Evolutionary conservation across 208 protist species (phyloP).

Genomic region (Phytomonas sp.): DNA sequence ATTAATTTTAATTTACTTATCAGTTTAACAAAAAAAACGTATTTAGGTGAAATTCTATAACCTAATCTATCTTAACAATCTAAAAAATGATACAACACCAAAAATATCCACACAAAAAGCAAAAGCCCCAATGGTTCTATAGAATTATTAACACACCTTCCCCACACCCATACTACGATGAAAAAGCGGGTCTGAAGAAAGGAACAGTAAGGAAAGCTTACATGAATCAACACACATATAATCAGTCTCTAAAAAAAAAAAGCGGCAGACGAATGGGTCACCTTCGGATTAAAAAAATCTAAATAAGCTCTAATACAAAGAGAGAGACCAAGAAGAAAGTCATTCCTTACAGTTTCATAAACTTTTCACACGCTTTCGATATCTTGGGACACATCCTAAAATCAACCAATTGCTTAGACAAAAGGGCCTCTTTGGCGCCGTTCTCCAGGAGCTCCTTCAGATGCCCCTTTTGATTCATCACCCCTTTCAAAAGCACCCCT

Average conservation of each 20-base stretch:
- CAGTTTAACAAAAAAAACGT: conserved; percentile 1
- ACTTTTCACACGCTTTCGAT: conserved; percentile 57
- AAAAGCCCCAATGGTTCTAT: background rate
- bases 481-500: conserved; percentile 61
- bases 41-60: background rate
- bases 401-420: conserved; percentile 69
- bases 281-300: background rate
- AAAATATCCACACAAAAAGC: conserved; percentile 1
- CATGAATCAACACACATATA: background rate
- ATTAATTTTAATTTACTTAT: background rate
- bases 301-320: conserved; percentile 9
- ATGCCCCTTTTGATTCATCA: conserved; percentile 42
- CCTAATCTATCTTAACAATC: background rate
- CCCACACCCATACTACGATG: background rate
- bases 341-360: conserved; percentile 43
- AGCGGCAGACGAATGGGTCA: background rate
- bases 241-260: background rate
- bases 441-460: conserved; percentile 52
- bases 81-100: background rate
- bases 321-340: conserved; percentile 6
- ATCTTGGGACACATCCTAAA: conserved; percentile 78
- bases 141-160: background rate
- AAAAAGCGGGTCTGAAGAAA: background rate
- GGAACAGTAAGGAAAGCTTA: conserved; percentile 2
- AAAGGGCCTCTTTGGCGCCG: conserved; percentile 39